Evolutionary conservation across 2,329 filamentous ascomycete genomes (phyloP).

Genomic region (Fusarium kyushuense): DNA sequence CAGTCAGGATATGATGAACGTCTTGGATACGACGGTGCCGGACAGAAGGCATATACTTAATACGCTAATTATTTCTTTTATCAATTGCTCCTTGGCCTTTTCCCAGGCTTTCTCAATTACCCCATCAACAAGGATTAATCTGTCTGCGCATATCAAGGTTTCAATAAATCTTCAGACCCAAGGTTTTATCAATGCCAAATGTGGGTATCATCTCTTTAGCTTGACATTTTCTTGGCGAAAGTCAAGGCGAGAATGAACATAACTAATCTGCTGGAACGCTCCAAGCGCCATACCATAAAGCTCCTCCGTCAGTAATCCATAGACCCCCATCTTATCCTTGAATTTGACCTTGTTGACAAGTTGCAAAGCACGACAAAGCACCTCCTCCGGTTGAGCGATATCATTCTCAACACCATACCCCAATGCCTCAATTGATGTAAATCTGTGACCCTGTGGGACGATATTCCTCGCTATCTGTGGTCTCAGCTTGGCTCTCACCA

Average conservation of each 20-base stretch:
- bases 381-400: neutral
- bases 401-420: neutral
- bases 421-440: conserved; percentile 10
- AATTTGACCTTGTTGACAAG: conserved; percentile 2
- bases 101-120: no score
- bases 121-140: no score
- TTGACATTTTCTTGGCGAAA: conserved; percentile 4
- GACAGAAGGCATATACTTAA: no score
- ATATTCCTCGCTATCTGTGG: conserved; percentile 8
- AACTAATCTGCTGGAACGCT: conserved; percentile 15
- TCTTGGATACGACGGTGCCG: no score
- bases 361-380: neutral
- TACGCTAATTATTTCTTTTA: no score
- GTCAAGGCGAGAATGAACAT: conserved; percentile 12
- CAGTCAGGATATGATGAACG: no score
- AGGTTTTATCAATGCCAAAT: no score
- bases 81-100: no score
- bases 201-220: neutral
- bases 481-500: conserved; percentile 3
- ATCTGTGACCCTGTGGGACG: neutral
- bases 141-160: no score
- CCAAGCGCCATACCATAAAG: conserved; percentile 1
- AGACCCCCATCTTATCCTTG: conserved; percentile 10
- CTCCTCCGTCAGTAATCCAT: conserved; percentile 1
- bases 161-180: no score